phyloP scores from a whole-genome alignment of 305 asterid species.

The Fraxinus platypoda region DNA sequence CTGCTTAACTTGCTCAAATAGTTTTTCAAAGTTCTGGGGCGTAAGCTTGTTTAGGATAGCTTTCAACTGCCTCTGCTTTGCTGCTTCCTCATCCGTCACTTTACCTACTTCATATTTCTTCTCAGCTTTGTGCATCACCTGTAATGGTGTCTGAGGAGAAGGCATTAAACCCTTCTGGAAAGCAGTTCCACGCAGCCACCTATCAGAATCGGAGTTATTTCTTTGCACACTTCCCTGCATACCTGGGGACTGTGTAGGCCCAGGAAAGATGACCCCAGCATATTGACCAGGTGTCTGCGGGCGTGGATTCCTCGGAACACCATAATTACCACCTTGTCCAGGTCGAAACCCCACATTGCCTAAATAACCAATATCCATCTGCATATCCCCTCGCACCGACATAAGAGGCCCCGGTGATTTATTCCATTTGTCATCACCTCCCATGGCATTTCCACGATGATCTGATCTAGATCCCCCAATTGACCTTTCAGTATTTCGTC shows the following conservation, averaged over 20 bases:
- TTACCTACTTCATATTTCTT: slow-evolving; percentile 50
- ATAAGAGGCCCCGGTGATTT: slow-evolving; percentile 36
- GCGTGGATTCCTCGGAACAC: slow-evolving; percentile 36
- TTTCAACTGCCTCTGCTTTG: slow-evolving; percentile 50
- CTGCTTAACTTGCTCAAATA: slow-evolving; percentile 50
- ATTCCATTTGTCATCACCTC: slow-evolving; percentile 49
- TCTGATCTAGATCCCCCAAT: slow-evolving; percentile 53
- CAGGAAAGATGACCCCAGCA: slow-evolving; percentile 28
- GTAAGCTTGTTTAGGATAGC: slow-evolving; percentile 50
- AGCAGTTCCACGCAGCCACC: slow-evolving; percentile 46
- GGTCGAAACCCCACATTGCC: slow-evolving; percentile 33
- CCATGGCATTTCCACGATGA: slow-evolving; percentile 60
- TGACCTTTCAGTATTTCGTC: slow-evolving; percentile 64
- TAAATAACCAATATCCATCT: slow-evolving; percentile 27
- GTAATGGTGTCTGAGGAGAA: slow-evolving; percentile 44
- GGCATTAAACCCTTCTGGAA: slow-evolving; percentile 50
- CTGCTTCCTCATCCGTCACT: slow-evolving; percentile 47
- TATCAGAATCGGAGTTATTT: slow-evolving; percentile 43
- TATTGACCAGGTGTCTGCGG: slow-evolving; percentile 29
- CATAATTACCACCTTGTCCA: slow-evolving; percentile 34
- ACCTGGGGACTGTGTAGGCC: slow-evolving; percentile 36
- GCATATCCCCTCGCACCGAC: slow-evolving; percentile 32
- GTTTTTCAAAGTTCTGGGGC: slow-evolving; percentile 51
- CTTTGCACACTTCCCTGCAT: slow-evolving; percentile 37
- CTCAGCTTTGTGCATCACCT: slow-evolving; percentile 50